phyloP scores from a whole-genome alignment of 1,139 yeast genomes.

The Kluyveromyces marxianus region DNA sequence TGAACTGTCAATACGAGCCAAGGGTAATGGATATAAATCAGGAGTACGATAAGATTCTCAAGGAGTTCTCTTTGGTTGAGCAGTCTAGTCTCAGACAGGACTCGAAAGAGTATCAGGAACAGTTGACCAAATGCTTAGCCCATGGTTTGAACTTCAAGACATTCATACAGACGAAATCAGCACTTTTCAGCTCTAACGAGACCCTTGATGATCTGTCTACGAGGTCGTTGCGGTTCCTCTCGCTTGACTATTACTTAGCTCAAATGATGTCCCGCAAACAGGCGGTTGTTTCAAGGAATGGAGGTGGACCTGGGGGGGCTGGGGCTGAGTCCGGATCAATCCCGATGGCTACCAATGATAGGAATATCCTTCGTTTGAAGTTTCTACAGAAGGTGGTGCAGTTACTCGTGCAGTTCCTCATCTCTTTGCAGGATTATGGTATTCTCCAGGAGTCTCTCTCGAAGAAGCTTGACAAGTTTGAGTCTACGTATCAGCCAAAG shows the following conservation, averaged over 20 bases:
- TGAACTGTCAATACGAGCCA: no score
- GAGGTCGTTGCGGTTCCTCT: conserved; percentile 46
- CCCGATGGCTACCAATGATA: conserved; percentile 1
- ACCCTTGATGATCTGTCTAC: conserved; percentile 50
- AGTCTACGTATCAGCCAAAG: conserved; percentile 37
- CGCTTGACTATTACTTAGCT: conserved; percentile 47
- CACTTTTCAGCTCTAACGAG: conserved; percentile 59
- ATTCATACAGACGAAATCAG: conserved; percentile 27
- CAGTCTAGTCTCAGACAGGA: conserved; percentile 28
- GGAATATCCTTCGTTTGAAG: conserved; percentile 30
- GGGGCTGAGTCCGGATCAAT: no score
- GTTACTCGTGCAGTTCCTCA: conserved; percentile 40
- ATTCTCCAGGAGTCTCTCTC: conserved; percentile 37
- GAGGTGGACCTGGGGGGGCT: no score
- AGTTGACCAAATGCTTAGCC: conserved; percentile 22
- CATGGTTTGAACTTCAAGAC: conserved; percentile 30
- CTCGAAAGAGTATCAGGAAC: conserved; percentile 29
- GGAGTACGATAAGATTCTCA: conserved; percentile 16
- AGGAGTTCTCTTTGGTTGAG: conserved; percentile 10
- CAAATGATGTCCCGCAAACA: conserved; percentile 25
- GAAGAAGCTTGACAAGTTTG: conserved; percentile 36
- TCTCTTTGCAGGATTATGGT: conserved; percentile 35
- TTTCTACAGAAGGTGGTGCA: conserved; percentile 39
- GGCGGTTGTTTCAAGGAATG: conserved; percentile 8
- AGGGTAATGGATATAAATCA: conserved; percentile 7